Percentiles rank a stretch among this genome's conserved stretches.
Conservation (phyloP, 2,329 filamentous ascomycete species). For the Fusarium abutilonis region DNA sequence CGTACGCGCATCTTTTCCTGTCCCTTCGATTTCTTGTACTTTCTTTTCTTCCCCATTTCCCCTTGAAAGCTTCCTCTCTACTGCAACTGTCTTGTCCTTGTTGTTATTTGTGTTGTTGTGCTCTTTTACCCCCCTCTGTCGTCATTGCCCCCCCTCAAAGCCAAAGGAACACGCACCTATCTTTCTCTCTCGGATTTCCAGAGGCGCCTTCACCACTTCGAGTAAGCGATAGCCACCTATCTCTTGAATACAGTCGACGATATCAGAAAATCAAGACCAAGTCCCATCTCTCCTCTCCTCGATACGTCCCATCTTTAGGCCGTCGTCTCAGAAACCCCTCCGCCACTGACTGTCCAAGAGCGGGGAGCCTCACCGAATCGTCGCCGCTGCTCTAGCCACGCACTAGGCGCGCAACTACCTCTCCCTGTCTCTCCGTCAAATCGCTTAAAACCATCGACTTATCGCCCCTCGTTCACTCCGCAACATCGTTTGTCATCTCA, state of each 20-base stretch:
- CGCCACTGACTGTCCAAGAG: conserved; percentile 44
- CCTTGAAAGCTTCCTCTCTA: conserved; percentile 9
- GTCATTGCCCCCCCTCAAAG: conserved; percentile 51
- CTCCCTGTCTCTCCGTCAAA: conserved; percentile 27
- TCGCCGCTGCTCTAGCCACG: conserved; percentile 39
- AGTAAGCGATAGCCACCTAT: conserved; percentile 23
- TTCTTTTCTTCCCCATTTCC: conserved; percentile 5
- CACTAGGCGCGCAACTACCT: conserved; percentile 44
- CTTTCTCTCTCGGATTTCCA: conserved; percentile 24
- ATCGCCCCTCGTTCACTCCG: conserved; percentile 26
- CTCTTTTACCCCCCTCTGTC: conserved; percentile 52
- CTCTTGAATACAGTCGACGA: conserved; percentile 25
- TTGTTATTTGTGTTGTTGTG: conserved; percentile 39
- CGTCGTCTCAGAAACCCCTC: conserved; percentile 42
- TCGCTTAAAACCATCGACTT: conserved; percentile 32
- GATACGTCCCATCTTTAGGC: conserved; percentile 21
- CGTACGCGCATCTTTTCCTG: conserved; percentile 26
- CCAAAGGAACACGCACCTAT: conserved; percentile 41
- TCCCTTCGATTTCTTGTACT: conserved; percentile 14
- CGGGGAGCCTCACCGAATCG: conserved; percentile 48
- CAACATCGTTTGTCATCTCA: conserved; percentile 25
- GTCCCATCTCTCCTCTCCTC: conserved; percentile 1
- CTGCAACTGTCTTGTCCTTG: conserved; percentile 19
- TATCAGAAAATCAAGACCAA: conserved; percentile 16
- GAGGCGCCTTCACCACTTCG: conserved; percentile 25